Evolutionary conservation across 148 eudicot genomes (phyloP).

Genomic region (Silene conica): DNA sequence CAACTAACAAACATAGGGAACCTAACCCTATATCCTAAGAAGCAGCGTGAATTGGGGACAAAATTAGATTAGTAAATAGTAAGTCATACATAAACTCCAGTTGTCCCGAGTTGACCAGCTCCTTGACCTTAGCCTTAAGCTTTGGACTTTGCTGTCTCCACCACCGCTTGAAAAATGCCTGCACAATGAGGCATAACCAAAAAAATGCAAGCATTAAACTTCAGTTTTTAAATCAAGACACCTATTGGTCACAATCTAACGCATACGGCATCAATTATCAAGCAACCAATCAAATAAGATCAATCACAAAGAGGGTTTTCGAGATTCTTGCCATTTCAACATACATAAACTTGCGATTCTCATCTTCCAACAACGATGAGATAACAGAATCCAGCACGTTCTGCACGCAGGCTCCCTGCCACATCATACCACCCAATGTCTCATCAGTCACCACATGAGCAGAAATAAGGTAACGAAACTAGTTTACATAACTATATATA

Average conservation of each 20-base stretch:
- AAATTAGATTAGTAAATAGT: neutral
- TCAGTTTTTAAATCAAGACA: neutral
- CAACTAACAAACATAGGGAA: neutral
- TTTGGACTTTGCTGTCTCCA: slow-evolving; percentile 67
- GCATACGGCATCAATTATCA: neutral
- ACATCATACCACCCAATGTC: slow-evolving; percentile 11
- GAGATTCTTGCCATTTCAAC: slow-evolving; percentile 51
- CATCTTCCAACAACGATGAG: slow-evolving; percentile 49
- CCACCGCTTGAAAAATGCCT: slow-evolving; percentile 87
- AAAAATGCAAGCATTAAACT: neutral
- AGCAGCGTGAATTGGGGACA: neutral
- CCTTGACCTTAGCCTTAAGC: slow-evolving; percentile 53
- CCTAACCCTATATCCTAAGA: neutral
- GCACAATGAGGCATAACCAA: slow-evolving; percentile 1
- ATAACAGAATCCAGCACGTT: slow-evolving; percentile 72
- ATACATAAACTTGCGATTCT: slow-evolving; percentile 61
- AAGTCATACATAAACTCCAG: slow-evolving; percentile 66
- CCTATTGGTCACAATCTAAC: neutral
- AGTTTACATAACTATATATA: no score
- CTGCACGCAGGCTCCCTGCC: slow-evolving; percentile 75
- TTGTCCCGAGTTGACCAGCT: slow-evolving; percentile 63
- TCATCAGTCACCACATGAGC: neutral
- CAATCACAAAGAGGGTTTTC: neutral
- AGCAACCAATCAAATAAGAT: neutral
- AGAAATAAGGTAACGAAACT: no score